These are phyloP conservation scores for Benincasa hispida DNA, from an alignment of 306 rosid genomes.

Conservation along the genomic window DNA sequence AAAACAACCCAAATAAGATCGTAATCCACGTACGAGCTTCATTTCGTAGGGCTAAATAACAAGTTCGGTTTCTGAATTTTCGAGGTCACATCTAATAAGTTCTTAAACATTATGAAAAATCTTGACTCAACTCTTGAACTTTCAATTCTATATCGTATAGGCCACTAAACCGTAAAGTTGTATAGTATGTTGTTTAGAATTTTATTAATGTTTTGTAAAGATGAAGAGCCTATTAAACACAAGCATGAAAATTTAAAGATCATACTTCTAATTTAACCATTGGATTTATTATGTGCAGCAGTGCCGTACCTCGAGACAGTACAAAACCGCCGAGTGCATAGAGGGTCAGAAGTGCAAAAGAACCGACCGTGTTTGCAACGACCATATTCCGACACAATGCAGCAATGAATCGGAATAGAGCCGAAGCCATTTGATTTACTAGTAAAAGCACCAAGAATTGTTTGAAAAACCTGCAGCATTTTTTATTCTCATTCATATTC, in stretches of 20 bases:
- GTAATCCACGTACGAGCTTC: neutral
- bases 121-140: neutral
- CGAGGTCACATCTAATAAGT: neutral
- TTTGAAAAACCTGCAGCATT: conserved; percentile 37
- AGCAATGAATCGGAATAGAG: conserved; percentile 40
- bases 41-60: neutral
- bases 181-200: too few species aligned
- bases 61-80: neutral
- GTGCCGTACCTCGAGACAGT: conserved; percentile 43
- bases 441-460: conserved; percentile 37
- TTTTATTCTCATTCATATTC: neutral
- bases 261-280: too few species aligned
- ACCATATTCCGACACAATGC: conserved; percentile 38
- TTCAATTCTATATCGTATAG: neutral
- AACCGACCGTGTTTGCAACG: conserved; percentile 41
- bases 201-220: neutral
- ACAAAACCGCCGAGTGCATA: conserved; percentile 52
- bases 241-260: too few species aligned
- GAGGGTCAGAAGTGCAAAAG: conserved; percentile 34
- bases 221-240: neutral
- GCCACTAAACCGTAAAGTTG: neutral
- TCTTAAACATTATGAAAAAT: neutral
- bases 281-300: neutral
- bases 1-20: neutral
- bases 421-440: conserved; percentile 52